phyloP scores from a whole-genome alignment of 2,329 filamentous ascomycete genomes.

The Colletotrichum phormii region DNA sequence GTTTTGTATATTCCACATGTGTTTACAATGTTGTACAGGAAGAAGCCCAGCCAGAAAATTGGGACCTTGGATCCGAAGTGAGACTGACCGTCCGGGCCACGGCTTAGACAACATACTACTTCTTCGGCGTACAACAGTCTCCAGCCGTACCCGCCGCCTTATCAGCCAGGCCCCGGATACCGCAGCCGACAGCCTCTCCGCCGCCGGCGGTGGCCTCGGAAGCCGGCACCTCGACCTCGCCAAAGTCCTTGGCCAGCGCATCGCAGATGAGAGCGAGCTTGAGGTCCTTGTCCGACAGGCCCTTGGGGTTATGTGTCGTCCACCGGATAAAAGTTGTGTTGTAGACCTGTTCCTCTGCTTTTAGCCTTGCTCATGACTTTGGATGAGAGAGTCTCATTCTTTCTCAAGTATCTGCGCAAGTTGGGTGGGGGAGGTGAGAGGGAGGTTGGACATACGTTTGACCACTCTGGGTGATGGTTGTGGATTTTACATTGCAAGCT shows the following conservation, averaged over 20 bases:
- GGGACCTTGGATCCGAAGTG: neutral
- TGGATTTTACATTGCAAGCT: slow-evolving; percentile 74
- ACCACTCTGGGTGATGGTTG: slow-evolving; percentile 83
- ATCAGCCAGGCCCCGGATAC: slow-evolving; percentile 58
- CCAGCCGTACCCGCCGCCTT: slow-evolving; percentile 58
- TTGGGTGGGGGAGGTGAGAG: neutral
- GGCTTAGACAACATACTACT: slow-evolving; percentile 37
- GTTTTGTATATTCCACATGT: neutral
- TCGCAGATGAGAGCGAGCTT: slow-evolving; percentile 73
- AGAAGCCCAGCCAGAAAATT: neutral
- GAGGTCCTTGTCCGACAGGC: slow-evolving; percentile 74
- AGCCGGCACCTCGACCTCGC: slow-evolving; percentile 56
- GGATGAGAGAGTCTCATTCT: neutral
- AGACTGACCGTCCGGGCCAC: neutral
- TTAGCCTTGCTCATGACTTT: neutral
- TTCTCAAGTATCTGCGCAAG: too few relatives aligned
- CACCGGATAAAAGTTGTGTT: slow-evolving; percentile 78
- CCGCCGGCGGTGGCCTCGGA: neutral
- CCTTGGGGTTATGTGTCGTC: slow-evolving; percentile 77
- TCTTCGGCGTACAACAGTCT: slow-evolving; percentile 66
- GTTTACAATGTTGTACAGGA: neutral
- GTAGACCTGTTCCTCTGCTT: slow-evolving; percentile 64
- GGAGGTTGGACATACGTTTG: slow-evolving; percentile 64
- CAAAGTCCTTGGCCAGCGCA: slow-evolving; percentile 65
- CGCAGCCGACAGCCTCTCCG: slow-evolving; percentile 44